These are phyloP conservation scores for Fusarium armeniacum DNA, from an alignment of 2,329 filamentous ascomycete species.

Conservation along the genomic window DNA sequence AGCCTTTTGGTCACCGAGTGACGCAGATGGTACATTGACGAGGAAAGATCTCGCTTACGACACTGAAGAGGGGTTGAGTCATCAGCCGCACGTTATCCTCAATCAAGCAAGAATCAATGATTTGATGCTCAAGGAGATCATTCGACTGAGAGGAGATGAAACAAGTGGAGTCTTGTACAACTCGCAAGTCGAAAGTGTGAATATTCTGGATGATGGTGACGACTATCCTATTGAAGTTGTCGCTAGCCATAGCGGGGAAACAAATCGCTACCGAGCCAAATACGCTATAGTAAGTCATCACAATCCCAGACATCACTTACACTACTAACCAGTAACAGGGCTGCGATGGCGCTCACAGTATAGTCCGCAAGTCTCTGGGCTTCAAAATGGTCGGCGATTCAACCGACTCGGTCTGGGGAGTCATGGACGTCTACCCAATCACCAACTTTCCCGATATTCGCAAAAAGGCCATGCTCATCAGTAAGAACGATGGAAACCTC, in stretches of 20 bases:
- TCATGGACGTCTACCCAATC: conserved; percentile 47
- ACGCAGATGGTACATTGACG: conserved; percentile 65
- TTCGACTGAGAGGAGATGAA: conserved; percentile 6
- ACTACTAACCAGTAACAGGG: not conserved
- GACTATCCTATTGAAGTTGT: conserved; percentile 33
- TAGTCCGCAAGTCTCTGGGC: conserved; percentile 45
- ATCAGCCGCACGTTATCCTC: conserved; percentile 75
- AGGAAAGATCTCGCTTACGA: conserved; percentile 73
- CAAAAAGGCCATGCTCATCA: conserved; percentile 51
- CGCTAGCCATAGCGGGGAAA: not conserved
- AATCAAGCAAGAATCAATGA: conserved; percentile 57
- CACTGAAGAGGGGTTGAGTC: conserved; percentile 71
- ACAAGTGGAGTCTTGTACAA: conserved; percentile 29
- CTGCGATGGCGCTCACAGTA: conserved; percentile 48
- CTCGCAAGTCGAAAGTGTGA: conserved; percentile 37
- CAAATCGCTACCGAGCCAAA: conserved; percentile 27
- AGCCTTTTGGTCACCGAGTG: conserved; percentile 72
- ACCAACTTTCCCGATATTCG: conserved; percentile 51
- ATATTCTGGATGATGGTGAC: not conserved
- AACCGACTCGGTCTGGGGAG: conserved; percentile 50
- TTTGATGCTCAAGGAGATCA: conserved; percentile 40
- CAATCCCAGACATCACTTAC: accelerated
- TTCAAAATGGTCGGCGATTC: conserved; percentile 49
- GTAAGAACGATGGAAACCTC: conserved; percentile 38
- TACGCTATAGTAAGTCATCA: conserved; percentile 34